Conservation (phyloP, 2,329 filamentous ascomycete species). For the Aspergillus brasiliensis region DNA sequence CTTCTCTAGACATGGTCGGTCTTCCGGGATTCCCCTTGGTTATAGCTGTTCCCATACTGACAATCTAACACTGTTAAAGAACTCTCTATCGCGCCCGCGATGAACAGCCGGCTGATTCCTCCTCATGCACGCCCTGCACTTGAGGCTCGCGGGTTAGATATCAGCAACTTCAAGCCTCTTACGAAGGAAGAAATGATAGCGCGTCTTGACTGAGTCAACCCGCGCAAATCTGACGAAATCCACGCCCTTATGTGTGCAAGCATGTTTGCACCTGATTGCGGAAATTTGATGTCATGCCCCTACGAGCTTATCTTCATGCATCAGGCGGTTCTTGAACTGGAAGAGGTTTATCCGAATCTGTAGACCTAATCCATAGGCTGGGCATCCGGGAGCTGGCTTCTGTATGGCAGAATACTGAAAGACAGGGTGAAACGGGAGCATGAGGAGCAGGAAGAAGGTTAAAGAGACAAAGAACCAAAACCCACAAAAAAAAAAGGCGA, state of each 20-base stretch:
- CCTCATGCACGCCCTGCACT: conserved; percentile 75
- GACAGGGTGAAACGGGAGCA: conserved; percentile 19
- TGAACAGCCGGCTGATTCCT: conserved; percentile 88
- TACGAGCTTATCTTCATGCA: conserved; percentile 35
- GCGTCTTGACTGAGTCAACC: conserved; percentile 77
- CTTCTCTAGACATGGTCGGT: conserved; percentile 88
- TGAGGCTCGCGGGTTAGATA: conserved; percentile 77
- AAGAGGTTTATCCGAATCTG: conserved; percentile 31
- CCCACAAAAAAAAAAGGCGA: conserved; percentile 5
- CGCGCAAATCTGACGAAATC: conserved; percentile 37
- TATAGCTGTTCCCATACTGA: conserved; percentile 12
- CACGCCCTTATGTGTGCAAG: conserved; percentile 41
- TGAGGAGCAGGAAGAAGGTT: conserved; percentile 11
- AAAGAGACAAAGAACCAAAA: conserved; percentile 16
- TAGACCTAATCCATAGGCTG: conserved; percentile 29
- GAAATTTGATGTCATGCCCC: conserved; percentile 33
- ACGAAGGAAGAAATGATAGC: conserved; percentile 97
- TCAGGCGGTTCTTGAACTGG: conserved; percentile 35
- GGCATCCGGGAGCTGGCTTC: conserved; percentile 29
- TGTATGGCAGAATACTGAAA: conserved; percentile 19
- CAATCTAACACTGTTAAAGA: conserved; percentile 57
- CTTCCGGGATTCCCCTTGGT: conserved; percentile 4
- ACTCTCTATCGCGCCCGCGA: conserved; percentile 86
- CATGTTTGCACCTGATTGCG: conserved; percentile 31
- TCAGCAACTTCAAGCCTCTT: conserved; percentile 90